Conservation (phyloP, 495 filamentous ascomycete species). For the Aspergillus homomorphus region DNA sequence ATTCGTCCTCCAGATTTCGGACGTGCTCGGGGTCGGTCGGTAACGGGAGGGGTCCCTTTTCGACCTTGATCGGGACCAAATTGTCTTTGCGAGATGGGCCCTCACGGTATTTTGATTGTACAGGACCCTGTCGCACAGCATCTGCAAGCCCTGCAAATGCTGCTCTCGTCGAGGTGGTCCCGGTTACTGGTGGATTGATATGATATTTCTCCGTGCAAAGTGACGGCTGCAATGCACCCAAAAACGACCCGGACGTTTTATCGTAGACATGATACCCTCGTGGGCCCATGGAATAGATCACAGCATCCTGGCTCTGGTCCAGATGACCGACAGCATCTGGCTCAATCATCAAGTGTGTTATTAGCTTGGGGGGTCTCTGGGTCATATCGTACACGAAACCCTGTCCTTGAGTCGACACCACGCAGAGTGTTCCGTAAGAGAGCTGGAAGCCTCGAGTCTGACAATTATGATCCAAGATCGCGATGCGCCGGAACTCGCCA, state of each 20-base stretch:
- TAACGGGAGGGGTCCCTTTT: conserved; percentile 26
- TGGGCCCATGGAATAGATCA: conserved; percentile 41
- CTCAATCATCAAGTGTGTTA: conserved; percentile 31
- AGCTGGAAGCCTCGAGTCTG: conserved; percentile 42
- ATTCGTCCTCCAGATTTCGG: conserved; percentile 33
- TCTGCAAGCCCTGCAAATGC: conserved; percentile 22
- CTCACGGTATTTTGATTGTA: conserved; percentile 10
- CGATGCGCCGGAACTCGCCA: conserved; percentile 39
- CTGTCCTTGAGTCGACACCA: conserved; percentile 37
- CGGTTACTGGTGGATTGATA: conserved; percentile 24
- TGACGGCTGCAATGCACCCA: conserved; percentile 33
- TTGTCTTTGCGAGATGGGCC: conserved; percentile 22
- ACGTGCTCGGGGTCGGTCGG: conserved; percentile 29
- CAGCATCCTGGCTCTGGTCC: conserved; percentile 35
- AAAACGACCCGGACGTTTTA: conserved; percentile 27
- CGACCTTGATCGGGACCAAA: conserved; percentile 26
- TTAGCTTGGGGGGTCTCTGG: conserved; percentile 31
- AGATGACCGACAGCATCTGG: conserved; percentile 35
- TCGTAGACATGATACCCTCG: conserved; percentile 35
- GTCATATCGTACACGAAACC: conserved; percentile 45
- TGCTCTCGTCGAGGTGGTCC: conserved; percentile 15
- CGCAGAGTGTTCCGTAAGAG: conserved; percentile 38
- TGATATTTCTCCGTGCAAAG: conserved; percentile 31
- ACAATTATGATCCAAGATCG: conserved; percentile 34
- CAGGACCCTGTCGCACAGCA: conserved; percentile 18